Evolutionary conservation across 192 early-diverging fungal species (phyloP), one percentile per base, ranked within the genome.

Genomic region (Dissophora ornata): DNA sequence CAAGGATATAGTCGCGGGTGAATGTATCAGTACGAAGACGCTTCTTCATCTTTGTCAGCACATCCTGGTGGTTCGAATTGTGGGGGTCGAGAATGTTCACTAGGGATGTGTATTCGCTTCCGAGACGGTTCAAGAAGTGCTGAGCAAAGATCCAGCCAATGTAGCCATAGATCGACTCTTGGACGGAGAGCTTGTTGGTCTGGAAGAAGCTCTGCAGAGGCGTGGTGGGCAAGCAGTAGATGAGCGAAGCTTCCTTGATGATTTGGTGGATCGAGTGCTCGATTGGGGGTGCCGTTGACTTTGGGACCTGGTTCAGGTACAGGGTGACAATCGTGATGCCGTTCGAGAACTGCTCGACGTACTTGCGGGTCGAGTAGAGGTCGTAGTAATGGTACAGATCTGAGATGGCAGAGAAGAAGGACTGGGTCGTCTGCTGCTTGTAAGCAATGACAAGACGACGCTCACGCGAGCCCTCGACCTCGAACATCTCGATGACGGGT

Each of bases 331-430:
- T 90, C 36, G 96, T 98, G 40, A 98, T 91, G 79, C 97, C 97
- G 80, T 97, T 97, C 36, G 96, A 97, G 79, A 99, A 99, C 84
- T 99, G 95, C 85, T 99, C 97, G 68, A 97, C 95, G 85, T 98
- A 97, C 87, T 98, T 98, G 70, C 97, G 87, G 53, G 96, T 94
- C 62, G 96, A 95, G 81, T 91, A 97, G 63, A 99, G 82, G 61
- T 91, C 87, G 83, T 99, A 99, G 85, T 91, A 99, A 87, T 99
- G 97, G 87, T 97, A 99, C 78, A 99, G 83, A 84, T 99, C 96
- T 33, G 93, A 95, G 81, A 99, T 87, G 51, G 96, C 96, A 10
- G 96, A 93, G 69, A 96, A 92, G 81, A 97, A 96, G 51, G 87
- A 85, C 81, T 92, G 92, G 5, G 97, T 98, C 67, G 90, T 95